Conservation (phyloP, 306 rosid species). For the Elaeagnus macrophylla region DNA sequence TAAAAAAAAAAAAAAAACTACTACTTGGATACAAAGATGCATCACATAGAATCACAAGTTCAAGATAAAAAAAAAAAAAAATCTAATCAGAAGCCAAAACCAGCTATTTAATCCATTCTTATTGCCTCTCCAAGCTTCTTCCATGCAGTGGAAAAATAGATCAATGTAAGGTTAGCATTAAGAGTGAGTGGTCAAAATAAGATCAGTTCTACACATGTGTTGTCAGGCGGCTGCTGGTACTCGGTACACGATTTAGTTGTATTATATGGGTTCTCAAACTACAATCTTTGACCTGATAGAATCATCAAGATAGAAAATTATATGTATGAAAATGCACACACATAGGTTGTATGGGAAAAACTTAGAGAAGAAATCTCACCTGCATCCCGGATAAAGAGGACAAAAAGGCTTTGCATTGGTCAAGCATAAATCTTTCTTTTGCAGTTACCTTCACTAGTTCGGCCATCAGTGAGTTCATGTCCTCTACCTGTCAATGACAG, state of each 20-base stretch:
- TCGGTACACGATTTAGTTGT: constrained; percentile 55
- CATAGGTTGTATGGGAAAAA: constrained; percentile 8
- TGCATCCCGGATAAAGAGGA: constrained; percentile 69
- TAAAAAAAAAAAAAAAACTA: too few species aligned
- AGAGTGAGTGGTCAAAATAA: constrained; percentile 58
- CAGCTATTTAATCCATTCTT: constrained; percentile 53
- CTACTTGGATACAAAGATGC: constrained; percentile 41
- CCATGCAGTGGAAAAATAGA: constrained; percentile 46
- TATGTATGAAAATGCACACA: neutral
- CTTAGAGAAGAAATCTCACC: constrained; percentile 29
- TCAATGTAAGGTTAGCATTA: constrained; percentile 71
- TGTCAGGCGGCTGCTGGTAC: constrained; percentile 57
- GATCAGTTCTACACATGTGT: constrained; percentile 81
- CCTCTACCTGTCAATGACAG: constrained; percentile 58
- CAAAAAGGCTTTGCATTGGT: constrained; percentile 72
- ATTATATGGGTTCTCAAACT: constrained; percentile 72
- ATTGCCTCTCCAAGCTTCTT: constrained; percentile 56
- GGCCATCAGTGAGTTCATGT: constrained; percentile 62
- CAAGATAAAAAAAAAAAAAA: constrained; percentile 19
- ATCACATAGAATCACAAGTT: constrained; percentile 46
- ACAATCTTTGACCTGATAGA: constrained; percentile 67
- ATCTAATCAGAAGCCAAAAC: constrained; percentile 53
- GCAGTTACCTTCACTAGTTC: constrained; percentile 74
- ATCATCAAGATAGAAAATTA: neutral
- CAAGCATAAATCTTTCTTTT: constrained; percentile 63